Percentiles rank a stretch among this genome's conserved stretches.
Conservation (phyloP, 768 basidiomycete species). For the Boletus rufocinnamomeus region DNA sequence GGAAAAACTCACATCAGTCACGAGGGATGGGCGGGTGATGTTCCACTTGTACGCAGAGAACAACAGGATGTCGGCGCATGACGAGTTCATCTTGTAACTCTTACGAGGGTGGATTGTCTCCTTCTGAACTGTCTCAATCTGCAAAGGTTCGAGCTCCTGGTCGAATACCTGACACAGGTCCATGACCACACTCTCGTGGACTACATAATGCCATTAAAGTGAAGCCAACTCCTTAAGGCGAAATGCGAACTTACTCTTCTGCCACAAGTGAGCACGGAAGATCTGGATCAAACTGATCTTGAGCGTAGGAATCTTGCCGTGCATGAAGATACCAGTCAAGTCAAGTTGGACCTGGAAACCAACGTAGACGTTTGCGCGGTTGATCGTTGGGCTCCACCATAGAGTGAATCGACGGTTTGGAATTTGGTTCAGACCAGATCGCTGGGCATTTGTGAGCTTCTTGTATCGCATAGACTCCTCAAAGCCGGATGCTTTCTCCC, state of each 20-base stretch:
- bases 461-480: conserved; percentile 96
- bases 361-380: conserved; percentile 98
- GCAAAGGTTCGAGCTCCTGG: conserved; percentile 95
- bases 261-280: conserved; percentile 99
- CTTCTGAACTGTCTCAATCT: conserved; percentile 99
- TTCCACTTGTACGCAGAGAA: conserved; percentile 99
- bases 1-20: conserved; percentile 73
- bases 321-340: conserved; percentile 97
- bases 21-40: conserved; percentile 92
- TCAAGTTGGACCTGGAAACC: conserved; percentile 99
- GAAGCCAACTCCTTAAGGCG: conserved; percentile 12
- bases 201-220: conserved; percentile 38
- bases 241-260: conserved; percentile 76
- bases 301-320: conserved; percentile 96
- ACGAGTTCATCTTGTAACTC: conserved; percentile 99
- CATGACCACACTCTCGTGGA: conserved; percentile 92
- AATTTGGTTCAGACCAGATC: conserved; percentile 96
- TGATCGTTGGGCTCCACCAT: conserved; percentile 99
- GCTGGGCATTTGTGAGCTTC: conserved; percentile 97
- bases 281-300: conserved; percentile 99
- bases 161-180: conserved; percentile 99
- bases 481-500: conserved; percentile 98
- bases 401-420: conserved; percentile 99
- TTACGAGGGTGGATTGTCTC: conserved; percentile 99
- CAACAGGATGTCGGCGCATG: conserved; percentile 96